A percentile compares a stretch with the other conserved stretches of the same genome.
Evolutionary conservation across 139 green algal genomes (phyloP).

Genomic region (Chlamydomonas incerta): DNA sequence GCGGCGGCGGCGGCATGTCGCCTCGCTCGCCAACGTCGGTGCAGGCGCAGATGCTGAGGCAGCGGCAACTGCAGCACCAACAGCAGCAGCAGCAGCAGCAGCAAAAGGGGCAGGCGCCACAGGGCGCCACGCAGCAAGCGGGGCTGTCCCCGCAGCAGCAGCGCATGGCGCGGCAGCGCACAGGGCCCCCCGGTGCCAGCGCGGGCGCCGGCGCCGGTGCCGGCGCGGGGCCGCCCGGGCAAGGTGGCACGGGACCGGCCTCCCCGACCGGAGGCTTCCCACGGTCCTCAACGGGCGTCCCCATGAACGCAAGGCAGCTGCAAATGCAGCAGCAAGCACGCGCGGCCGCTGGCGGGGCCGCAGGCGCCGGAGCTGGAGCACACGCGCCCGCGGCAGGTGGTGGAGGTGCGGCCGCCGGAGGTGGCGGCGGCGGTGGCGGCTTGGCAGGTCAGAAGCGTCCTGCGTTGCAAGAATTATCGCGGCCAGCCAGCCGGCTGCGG

Average conservation of each 20-base stretch:
- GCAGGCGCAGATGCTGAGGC: not conserved
- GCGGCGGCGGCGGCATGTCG: not conserved
- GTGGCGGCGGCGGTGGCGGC: not conserved
- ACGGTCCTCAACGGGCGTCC: no score
- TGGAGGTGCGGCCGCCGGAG: not conserved
- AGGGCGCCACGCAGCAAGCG: no score
- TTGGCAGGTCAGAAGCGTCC: conserved; percentile 24
- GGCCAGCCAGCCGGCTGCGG: conserved; percentile 12
- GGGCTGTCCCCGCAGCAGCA: not conserved
- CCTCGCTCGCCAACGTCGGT: not conserved
- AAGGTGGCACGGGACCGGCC: no score
- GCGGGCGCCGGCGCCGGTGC: no score
- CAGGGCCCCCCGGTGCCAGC: no score
- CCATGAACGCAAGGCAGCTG: no score
- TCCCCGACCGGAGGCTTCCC: no score
- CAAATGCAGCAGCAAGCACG: no score
- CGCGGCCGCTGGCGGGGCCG: no score
- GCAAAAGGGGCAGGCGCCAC: not conserved
- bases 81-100: not conserved
- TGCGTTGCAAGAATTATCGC: not conserved
- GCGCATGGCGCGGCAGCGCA: not conserved
- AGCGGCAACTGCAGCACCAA: not conserved
- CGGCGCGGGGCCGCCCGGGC: no score
- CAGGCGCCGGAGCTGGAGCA: not conserved
- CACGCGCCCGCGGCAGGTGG: no score